Evolutionary conservation across 805 yeast species (phyloP).

Genomic region (Maudiozyma saulgeensis): DNA sequence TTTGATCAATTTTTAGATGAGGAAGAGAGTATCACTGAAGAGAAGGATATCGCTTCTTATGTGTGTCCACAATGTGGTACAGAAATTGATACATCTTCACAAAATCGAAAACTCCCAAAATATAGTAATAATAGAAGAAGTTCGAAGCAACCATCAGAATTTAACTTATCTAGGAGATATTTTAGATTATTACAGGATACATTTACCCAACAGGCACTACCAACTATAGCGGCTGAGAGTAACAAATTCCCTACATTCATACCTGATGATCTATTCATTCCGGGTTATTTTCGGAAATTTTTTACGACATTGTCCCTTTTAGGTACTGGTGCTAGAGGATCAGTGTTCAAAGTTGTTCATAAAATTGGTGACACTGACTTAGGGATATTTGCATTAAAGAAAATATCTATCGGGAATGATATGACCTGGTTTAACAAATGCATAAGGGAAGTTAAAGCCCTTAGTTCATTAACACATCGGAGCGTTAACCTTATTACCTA

Average conservation of each 20-base stretch:
- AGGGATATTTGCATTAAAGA: constrained; percentile 77
- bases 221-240: neutral
- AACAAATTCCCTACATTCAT: constrained; percentile 16
- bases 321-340: constrained; percentile 81
- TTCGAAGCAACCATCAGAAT: neutral
- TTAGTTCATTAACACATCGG: constrained; percentile 41
- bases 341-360: constrained; percentile 78
- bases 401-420: constrained; percentile 76
- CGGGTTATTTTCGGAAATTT: constrained; percentile 70
- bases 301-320: constrained; percentile 51
- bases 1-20: neutral
- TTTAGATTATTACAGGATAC: constrained; percentile 15
- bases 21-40: neutral
- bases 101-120: neutral
- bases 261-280: constrained; percentile 57
- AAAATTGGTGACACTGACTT: constrained; percentile 55
- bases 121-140: neutral
- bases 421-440: constrained; percentile 59
- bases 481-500: constrained; percentile 64
- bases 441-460: constrained; percentile 65
- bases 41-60: constrained; percentile 16
- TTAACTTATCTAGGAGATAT: constrained; percentile 14
- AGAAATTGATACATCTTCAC: constrained; percentile 9
- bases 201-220: constrained; percentile 3
- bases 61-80: constrained; percentile 27